These are phyloP conservation scores for Verticillium dahliae DNA, from an alignment of 2,329 filamentous ascomycete species.

Conservation along the genomic window DNA sequence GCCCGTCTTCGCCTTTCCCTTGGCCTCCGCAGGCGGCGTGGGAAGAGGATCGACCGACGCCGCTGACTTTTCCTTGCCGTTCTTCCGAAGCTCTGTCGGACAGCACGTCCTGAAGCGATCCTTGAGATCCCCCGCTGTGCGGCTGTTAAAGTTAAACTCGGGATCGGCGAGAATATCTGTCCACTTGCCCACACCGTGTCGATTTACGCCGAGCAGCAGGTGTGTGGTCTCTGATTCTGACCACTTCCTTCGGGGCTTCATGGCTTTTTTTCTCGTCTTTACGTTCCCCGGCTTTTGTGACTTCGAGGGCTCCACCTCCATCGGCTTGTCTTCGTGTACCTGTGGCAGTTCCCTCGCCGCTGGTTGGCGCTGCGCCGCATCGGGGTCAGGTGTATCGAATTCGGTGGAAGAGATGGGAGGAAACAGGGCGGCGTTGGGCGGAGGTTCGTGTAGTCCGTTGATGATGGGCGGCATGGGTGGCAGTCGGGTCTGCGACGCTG, in stretches of 20 bases:
- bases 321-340: slow-evolving; percentile 13
- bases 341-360: slow-evolving; percentile 1
- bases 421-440: slow-evolving; percentile 54
- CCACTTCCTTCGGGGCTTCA: slow-evolving; percentile 57
- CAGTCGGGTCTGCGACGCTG: slow-evolving; percentile 38
- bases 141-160: slow-evolving; percentile 53
- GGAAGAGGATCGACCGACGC: slow-evolving; percentile 24
- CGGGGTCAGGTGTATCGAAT: slow-evolving; percentile 38
- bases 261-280: slow-evolving; percentile 46
- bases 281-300: slow-evolving; percentile 13
- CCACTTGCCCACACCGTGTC: slow-evolving; percentile 60
- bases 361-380: slow-evolving; percentile 26
- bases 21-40: slow-evolving; percentile 15
- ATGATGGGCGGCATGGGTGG: slow-evolving; percentile 57
- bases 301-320: slow-evolving; percentile 17
- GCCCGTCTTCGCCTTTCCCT: slow-evolving; percentile 37
- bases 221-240: slow-evolving; percentile 59
- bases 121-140: slow-evolving; percentile 57
- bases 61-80: slow-evolving; percentile 9
- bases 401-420: slow-evolving; percentile 54
- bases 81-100: slow-evolving; percentile 47
- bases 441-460: slow-evolving; percentile 56
- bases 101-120: slow-evolving; percentile 62
- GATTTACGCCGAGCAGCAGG: slow-evolving; percentile 53
- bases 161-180: slow-evolving; percentile 56